Conservation (phyloP, 331 rosid species). For the Saraca asoca region DNA sequence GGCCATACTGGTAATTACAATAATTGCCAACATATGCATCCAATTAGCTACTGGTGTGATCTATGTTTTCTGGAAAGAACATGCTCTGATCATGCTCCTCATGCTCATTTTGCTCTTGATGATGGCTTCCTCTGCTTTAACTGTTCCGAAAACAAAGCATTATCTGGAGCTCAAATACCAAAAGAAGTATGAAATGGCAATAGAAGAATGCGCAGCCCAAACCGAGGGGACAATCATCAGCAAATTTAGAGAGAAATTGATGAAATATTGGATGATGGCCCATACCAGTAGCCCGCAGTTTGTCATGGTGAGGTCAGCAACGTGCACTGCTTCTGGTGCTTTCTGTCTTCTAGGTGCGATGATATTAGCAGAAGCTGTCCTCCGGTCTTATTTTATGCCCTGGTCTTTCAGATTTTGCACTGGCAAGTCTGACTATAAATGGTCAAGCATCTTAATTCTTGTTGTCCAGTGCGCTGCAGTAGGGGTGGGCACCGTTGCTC, state of each 20-base stretch:
- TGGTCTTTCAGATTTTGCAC: conserved; percentile 62
- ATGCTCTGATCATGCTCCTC: conserved; percentile 51
- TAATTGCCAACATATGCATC: conserved; percentile 69
- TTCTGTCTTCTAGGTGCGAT: conserved; percentile 67
- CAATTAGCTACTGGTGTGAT: conserved; percentile 85
- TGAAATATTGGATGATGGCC: conserved; percentile 86
- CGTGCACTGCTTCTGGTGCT: conserved; percentile 83
- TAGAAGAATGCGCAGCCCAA: conserved; percentile 38
- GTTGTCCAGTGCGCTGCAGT: conserved; percentile 63
- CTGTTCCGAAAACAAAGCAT: conserved; percentile 62
- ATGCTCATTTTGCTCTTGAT: conserved; percentile 70
- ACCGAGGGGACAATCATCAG: conserved; percentile 15
- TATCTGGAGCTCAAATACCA: conserved; percentile 50
- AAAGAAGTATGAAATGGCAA: conserved; percentile 43
- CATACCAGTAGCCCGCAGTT: conserved; percentile 84
- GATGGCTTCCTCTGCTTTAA: conserved; percentile 59
- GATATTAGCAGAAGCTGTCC: conserved; percentile 56
- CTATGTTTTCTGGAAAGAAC: conserved; percentile 69
- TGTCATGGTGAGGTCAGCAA: conserved; percentile 82
- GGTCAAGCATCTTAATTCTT: conserved; percentile 72
- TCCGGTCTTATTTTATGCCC: conserved; percentile 64
- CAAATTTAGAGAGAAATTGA: conserved; percentile 44
- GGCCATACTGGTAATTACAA: conserved; percentile 72
- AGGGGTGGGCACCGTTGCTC: conserved; percentile 74
- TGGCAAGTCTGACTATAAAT: conserved; percentile 71